Evolutionary conservation across 768 basidiomycete species (phyloP).

Genomic region (Gautieria morchelliformis): DNA sequence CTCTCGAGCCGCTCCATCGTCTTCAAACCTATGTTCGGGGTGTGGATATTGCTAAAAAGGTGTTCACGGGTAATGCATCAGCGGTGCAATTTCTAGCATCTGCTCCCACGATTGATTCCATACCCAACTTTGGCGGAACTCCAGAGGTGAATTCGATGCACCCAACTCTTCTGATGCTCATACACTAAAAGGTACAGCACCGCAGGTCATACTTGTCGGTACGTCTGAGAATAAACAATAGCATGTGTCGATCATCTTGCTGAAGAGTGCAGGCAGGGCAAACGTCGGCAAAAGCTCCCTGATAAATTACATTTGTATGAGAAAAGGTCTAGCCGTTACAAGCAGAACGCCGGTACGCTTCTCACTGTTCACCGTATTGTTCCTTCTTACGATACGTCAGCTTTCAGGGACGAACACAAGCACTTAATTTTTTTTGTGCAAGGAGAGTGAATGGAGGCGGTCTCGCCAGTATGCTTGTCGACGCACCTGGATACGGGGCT

Average conservation of each 20-base stretch:
- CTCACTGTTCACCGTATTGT: background rate
- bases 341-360: slow-evolving; percentile 62
- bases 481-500: slow-evolving; percentile 73
- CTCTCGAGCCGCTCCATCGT: background rate
- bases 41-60: background rate
- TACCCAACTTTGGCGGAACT: background rate
- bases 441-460: slow-evolving; percentile 32
- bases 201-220: slow-evolving; percentile 5
- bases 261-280: slow-evolving; percentile 45
- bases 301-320: slow-evolving; percentile 56
- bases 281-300: slow-evolving; percentile 72
- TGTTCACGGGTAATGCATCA: background rate
- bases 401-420: slow-evolving; percentile 57
- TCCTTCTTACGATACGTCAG: background rate
- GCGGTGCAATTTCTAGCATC: background rate
- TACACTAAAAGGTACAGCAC: background rate
- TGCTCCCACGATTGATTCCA: background rate
- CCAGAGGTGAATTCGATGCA: background rate
- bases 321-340: slow-evolving; percentile 45
- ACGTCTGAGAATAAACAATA: background rate
- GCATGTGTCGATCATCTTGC: background rate
- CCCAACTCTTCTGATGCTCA: too few relatives aligned
- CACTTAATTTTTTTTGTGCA: slow-evolving; percentile 66
- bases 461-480: slow-evolving; percentile 50
- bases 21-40: background rate